A percentile compares a stretch with the other conserved stretches of the same genome.
These are phyloP conservation scores for Thelonectria discophora DNA, from an alignment of 2,329 filamentous ascomycete genomes.

Conservation along the genomic window DNA sequence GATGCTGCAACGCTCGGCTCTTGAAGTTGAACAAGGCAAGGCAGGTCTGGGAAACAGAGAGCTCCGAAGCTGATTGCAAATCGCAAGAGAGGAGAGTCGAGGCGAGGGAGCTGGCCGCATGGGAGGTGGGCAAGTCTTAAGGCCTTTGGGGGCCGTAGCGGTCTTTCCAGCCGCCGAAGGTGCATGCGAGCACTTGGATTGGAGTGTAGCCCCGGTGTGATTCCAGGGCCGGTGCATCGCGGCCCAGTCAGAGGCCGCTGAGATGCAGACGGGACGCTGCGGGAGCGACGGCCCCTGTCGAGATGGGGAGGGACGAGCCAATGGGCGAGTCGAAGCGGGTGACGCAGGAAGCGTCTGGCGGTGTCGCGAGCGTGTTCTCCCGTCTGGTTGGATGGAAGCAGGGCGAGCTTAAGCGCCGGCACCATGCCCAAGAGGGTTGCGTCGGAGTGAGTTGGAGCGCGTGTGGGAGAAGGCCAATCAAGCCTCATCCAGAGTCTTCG, in stretches of 20 bases:
- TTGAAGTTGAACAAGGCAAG: neutral
- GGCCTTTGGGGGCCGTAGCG: constrained; percentile 30
- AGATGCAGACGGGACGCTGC: constrained; percentile 29
- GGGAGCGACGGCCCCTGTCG: constrained; percentile 35
- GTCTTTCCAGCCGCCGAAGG: constrained; percentile 37
- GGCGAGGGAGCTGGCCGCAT: constrained; percentile 30
- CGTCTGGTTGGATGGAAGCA: constrained; percentile 34
- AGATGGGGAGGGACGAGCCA: constrained; percentile 25
- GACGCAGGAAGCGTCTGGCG: constrained; percentile 14
- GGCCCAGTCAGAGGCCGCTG: constrained; percentile 42
- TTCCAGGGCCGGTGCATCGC: constrained; percentile 35
- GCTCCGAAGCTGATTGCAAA: constrained; percentile 18
- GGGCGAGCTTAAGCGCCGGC: constrained; percentile 39
- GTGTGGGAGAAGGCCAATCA: constrained; percentile 31
- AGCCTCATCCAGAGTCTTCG: constrained; percentile 15
- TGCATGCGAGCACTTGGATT: constrained; percentile 33
- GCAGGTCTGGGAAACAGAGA: constrained; percentile 4
- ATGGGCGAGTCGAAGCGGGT: constrained; percentile 24
- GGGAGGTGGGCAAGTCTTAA: constrained; percentile 41
- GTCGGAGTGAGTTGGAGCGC: constrained; percentile 17
- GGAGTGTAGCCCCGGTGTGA: constrained; percentile 40
- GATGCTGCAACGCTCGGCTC: neutral
- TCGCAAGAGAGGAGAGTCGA: constrained; percentile 24
- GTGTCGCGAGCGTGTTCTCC: constrained; percentile 15
- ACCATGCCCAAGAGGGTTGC: constrained; percentile 28